Evolutionary conservation across 2,329 filamentous ascomycete species (phyloP), one percentile per base, ranked within the genome.

Genomic region (Sclerotinia minor): DNA sequence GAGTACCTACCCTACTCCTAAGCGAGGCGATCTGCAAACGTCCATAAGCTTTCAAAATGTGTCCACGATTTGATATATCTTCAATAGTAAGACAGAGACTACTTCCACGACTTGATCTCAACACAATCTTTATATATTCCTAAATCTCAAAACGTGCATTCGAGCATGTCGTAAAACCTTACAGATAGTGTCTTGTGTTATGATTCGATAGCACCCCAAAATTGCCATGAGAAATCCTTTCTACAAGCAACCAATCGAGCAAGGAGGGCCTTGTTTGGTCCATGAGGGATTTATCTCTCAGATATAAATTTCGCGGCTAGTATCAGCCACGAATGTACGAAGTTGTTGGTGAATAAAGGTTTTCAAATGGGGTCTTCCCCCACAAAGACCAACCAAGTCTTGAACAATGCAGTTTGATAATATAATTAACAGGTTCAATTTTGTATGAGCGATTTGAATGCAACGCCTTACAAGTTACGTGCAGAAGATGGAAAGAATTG

Each of bases 381-480:
- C 4, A 59, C 57, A 59, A 41, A 45, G 44, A 35, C 58, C 59
- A 24, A 29, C n/a, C n/a, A 26, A 32, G 26, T 11, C 11, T 24
- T 17, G 24, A 38, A 24, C 21, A 50, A 21, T 49, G 32, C 19
- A 13, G 7, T 29, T 41, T 38, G 32, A 19, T n/a, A 13, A 38
- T 24, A 24, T 24, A 29, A 38, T 19, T 38, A 3, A 38, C 11
- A 8, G 38, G 38, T 38, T 41, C 47, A 26, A 49, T 19, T 63
- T 63, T 50, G n/a, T 63, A 63, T 63, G 59, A 50, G 59, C 59
- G 59, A 63, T 63, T 63, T 63, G 59, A 63, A 63, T 50, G 19
- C 24, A 50, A 9, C 45, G 59, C 32, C 32, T n/a, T 15, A 60
- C 17, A 21, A 29, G 38, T n/a, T 15, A 60, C 17, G 29, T 45